These are phyloP conservation scores for Wickerhamiella spandovensis DNA, from an alignment of 805 yeast species.

Conservation along the genomic window DNA sequence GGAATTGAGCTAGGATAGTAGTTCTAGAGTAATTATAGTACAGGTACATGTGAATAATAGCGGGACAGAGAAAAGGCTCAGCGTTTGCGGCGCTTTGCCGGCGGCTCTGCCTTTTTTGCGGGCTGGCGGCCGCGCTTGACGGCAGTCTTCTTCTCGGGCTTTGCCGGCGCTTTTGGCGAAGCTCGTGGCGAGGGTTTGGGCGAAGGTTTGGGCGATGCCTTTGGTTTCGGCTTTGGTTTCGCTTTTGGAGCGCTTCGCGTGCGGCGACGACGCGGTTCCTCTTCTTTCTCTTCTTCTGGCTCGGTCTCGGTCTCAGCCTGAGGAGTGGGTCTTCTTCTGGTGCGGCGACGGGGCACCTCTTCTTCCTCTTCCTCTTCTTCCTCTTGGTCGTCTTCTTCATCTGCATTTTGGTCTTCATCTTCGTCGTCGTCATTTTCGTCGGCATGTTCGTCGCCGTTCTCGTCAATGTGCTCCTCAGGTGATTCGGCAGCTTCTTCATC, in stretches of 20 bases:
- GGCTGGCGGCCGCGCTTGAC: slow-evolving; percentile 62
- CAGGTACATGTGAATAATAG: no score
- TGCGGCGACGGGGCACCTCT: background rate
- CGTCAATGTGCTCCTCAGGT: slow-evolving; percentile 22
- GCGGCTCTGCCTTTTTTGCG: background rate
- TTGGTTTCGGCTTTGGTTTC: background rate
- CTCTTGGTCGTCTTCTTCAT: slow-evolving; percentile 3
- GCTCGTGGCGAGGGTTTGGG: background rate
- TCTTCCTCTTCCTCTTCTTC: slow-evolving; percentile 1
- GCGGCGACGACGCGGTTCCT: background rate
- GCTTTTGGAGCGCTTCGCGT: background rate
- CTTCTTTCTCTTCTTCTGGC: slow-evolving; percentile 1
- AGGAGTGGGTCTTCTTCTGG: background rate
- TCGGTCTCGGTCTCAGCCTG: slow-evolving; percentile 2
- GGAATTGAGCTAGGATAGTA: no score
- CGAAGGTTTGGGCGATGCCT: background rate
- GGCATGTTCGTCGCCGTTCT: slow-evolving; percentile 16
- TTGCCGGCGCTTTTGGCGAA: background rate
- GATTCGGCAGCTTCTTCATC: slow-evolving; percentile 29
- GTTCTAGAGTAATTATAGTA: no score
- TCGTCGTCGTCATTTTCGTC: slow-evolving; percentile 4
- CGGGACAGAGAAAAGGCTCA: background rate
- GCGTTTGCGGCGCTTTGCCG: background rate
- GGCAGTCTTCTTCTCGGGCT: slow-evolving; percentile 22
- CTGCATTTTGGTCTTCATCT: slow-evolving; percentile 13